Percentiles rank a stretch among this genome's conserved stretches.
Conservation (phyloP, 75 land plant species). For the Adiantum capillusveneris region DNA sequence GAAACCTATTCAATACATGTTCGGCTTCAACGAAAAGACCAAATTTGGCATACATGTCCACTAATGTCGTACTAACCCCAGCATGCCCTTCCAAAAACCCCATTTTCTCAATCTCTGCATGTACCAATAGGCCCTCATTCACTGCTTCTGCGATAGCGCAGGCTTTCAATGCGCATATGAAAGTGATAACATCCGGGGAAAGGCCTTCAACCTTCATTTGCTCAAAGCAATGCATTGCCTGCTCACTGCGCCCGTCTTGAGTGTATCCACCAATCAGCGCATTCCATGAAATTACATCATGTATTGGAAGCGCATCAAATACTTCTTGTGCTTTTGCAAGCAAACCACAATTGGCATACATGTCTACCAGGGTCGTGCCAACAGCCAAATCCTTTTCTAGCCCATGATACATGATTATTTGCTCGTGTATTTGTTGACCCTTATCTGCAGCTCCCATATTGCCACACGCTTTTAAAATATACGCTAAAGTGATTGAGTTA, state of each 20-base stretch:
- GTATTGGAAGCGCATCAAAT: conserved; percentile 4
- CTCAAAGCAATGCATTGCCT: conserved; percentile 14
- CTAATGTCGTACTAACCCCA: conserved; percentile 5
- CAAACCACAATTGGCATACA: conserved; percentile 24
- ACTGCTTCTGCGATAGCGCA: conserved; percentile 5
- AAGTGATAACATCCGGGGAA: conserved; percentile 11
- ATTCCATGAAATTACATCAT: conserved; percentile 22
- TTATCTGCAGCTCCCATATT: background rate
- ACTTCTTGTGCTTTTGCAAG: conserved; percentile 7
- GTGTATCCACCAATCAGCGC: conserved; percentile 17
- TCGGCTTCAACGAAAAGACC: conserved; percentile 26
- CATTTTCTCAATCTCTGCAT: no score
- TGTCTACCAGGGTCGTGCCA: conserved; percentile 18
- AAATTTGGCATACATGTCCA: conserved; percentile 26
- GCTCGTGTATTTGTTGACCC: conserved; percentile 7
- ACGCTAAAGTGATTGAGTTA: background rate
- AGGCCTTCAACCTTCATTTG: conserved; percentile 2
- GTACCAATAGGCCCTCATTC: background rate
- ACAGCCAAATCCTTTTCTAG: background rate
- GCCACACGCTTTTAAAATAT: conserved; percentile 7
- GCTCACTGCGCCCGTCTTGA: conserved; percentile 1
- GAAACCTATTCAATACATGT: conserved; percentile 31
- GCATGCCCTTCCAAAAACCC: conserved; percentile 6
- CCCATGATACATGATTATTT: background rate
- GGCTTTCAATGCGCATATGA: conserved; percentile 18